phyloP scores from a whole-genome alignment of 1,284 basidiomycete genomes.

The Pascua guehoae region DNA sequence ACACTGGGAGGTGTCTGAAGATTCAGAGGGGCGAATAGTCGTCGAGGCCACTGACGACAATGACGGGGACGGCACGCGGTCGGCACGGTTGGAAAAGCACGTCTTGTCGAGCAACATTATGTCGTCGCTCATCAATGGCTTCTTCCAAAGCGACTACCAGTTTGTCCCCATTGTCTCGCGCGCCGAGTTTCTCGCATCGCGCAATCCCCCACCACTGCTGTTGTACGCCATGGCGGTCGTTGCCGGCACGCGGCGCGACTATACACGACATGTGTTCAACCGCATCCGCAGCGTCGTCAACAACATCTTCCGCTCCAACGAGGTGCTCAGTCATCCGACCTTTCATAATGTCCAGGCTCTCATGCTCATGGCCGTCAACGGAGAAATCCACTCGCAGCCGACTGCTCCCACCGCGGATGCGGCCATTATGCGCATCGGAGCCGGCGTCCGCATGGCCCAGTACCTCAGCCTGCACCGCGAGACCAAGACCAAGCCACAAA shows the following conservation, averaged over 20 bases:
- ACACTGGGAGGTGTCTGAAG: constrained; percentile 71
- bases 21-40: constrained; percentile 81
- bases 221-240: constrained; percentile 91
- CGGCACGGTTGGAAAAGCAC: constrained; percentile 35
- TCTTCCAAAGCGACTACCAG: constrained; percentile 81
- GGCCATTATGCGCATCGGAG: constrained; percentile 36
- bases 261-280: constrained; percentile 77
- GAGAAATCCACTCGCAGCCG: constrained; percentile 48
- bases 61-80: constrained; percentile 22
- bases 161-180: constrained; percentile 81
- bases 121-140: constrained; percentile 80
- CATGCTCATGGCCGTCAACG: constrained; percentile 56
- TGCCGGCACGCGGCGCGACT: constrained; percentile 77
- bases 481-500: constrained; percentile 26
- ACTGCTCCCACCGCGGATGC: constrained; percentile 46
- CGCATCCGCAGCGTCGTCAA: constrained; percentile 80
- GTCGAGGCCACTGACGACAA: constrained; percentile 57
- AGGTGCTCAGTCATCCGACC: constrained; percentile 80
- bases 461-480: constrained; percentile 84
- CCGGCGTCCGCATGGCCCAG: constrained; percentile 86
- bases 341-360: constrained; percentile 86
- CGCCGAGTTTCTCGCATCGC: constrained; percentile 69
- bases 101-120: constrained; percentile 64
- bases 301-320: constrained; percentile 78
- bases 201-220: constrained; percentile 56